Conservation (phyloP, 805 yeast genomes). For the Yamadazyma phyllophila region DNA sequence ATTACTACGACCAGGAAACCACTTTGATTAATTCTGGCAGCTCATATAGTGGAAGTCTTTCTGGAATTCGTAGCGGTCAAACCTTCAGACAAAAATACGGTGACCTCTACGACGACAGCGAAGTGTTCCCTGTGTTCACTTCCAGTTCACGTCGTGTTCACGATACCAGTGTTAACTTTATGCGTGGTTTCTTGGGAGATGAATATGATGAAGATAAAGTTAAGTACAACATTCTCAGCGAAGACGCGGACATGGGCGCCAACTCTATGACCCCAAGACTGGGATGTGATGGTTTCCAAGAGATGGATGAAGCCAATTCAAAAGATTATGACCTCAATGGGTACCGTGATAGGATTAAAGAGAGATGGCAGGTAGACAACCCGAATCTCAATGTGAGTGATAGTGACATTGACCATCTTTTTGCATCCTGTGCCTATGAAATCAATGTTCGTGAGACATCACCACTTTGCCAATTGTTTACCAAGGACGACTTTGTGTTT, state of each 20-base stretch:
- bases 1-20: constrained; percentile 48
- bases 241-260: constrained; percentile 49
- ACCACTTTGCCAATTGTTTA: constrained; percentile 62
- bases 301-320: constrained; percentile 15
- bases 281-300: constrained; percentile 40
- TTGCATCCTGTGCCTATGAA: constrained; percentile 72
- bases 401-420: constrained; percentile 50
- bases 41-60: constrained; percentile 51
- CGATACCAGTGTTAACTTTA: constrained; percentile 54
- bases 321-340: constrained; percentile 34
- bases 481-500: constrained; percentile 64
- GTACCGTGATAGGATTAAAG: constrained; percentile 49
- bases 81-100: constrained; percentile 50
- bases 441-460: constrained; percentile 67
- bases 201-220: constrained; percentile 26
- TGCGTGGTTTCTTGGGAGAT: constrained; percentile 55
- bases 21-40: constrained; percentile 40
- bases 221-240: constrained; percentile 43
- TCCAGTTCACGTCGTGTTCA: constrained; percentile 54
- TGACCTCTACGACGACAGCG: constrained; percentile 32
- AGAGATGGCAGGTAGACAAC: constrained; percentile 7
- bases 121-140: constrained; percentile 49
- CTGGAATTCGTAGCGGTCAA: constrained; percentile 49
- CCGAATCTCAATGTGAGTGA: constrained; percentile 47
- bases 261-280: constrained; percentile 56